Evolutionary conservation across 139 green algal species (phyloP).

Genomic region (Closterium sp.): DNA sequence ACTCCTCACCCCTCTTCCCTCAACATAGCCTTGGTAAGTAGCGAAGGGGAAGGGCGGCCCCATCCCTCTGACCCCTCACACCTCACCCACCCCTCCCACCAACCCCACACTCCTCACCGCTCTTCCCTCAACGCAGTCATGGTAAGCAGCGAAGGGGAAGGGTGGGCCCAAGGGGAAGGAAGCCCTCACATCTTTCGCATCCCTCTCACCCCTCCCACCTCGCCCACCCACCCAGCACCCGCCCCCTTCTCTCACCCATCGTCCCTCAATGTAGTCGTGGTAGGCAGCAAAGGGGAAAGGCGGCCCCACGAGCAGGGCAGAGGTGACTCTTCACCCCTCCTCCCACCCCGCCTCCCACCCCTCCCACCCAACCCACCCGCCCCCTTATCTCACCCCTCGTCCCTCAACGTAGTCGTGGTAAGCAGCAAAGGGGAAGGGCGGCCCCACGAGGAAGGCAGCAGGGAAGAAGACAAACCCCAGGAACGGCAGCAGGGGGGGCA

Average conservation of each 20-base stretch:
- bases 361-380: background rate
- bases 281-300: slow-evolving; percentile 29
- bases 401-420: slow-evolving; percentile 35
- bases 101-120: too few relatives aligned
- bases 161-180: slow-evolving; percentile 16
- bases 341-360: background rate
- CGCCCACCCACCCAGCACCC: background rate
- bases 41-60: slow-evolving; percentile 25
- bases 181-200: too few relatives aligned
- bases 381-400: background rate
- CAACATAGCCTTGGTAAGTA: slow-evolving; percentile 14
- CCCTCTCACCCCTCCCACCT: background rate
- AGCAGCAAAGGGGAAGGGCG: slow-evolving; percentile 15
- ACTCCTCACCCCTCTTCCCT: too few relatives aligned
- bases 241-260: background rate
- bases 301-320: slow-evolving; percentile 31
- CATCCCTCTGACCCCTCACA: background rate
- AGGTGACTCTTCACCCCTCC: background rate
- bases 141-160: slow-evolving; percentile 25
- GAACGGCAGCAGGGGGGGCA: slow-evolving; percentile 38
- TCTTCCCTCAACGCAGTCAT: background rate
- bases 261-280: slow-evolving; percentile 11
- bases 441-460: slow-evolving; percentile 29
- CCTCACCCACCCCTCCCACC: too few relatives aligned
- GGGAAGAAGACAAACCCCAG: slow-evolving; percentile 36